phyloP scores from a whole-genome alignment of 2,329 filamentous ascomycete genomes.

The Neophaeococcomyces mojaviensis region DNA sequence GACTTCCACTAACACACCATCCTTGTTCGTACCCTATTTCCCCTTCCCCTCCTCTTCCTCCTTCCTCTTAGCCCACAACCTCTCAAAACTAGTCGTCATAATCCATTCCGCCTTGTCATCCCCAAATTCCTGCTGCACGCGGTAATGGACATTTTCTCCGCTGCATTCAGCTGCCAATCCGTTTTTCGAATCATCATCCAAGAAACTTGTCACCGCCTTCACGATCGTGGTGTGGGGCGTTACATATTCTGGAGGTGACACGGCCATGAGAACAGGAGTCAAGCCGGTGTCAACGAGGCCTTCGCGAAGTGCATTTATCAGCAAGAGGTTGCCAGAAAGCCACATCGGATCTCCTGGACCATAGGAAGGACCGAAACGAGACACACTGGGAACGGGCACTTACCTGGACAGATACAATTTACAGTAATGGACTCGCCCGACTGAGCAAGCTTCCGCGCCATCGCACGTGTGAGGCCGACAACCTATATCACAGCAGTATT shows the following conservation, averaged over 20 bases:
- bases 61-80: no score
- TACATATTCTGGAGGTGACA: not conserved
- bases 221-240: not conserved
- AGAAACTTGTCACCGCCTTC: not conserved
- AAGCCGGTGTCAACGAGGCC: not conserved
- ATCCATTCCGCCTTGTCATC: not conserved
- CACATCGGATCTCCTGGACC: not conserved
- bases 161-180: not conserved
- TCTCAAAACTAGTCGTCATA: not conserved
- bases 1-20: no score
- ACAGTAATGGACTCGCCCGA: not conserved
- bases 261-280: not conserved
- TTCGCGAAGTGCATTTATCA: not conserved
- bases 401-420: not conserved
- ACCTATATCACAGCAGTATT: not conserved
- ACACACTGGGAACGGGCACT: no score
- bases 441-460: not conserved
- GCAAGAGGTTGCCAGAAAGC: not conserved
- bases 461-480: not conserved
- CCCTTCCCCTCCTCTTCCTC: no score
- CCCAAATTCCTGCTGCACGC: not conserved
- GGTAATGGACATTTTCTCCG: not conserved
- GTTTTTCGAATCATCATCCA: not conserved
- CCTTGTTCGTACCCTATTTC: no score
- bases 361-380: no score